Conservation (phyloP, 345 rosid species). For the Draba incana region DNA sequence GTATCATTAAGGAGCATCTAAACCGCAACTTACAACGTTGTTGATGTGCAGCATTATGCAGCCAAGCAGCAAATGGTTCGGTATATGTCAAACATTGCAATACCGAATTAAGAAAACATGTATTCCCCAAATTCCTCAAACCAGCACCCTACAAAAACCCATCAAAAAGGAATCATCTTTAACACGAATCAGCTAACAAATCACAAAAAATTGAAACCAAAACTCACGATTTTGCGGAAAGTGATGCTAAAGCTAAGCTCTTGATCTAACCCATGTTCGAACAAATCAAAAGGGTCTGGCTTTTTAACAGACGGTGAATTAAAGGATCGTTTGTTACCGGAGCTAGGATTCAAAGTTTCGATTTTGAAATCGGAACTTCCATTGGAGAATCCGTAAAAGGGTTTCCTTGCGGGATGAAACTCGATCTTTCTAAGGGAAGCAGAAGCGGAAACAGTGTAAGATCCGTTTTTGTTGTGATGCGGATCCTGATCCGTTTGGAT, state of each 20-base stretch:
- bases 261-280: constrained; percentile 65
- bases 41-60: constrained; percentile 82
- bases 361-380: constrained; percentile 59
- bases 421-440: constrained; percentile 51
- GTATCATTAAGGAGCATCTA: neutral
- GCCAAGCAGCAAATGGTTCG: constrained; percentile 89
- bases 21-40: constrained; percentile 63
- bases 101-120: constrained; percentile 95
- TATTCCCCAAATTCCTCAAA: constrained; percentile 90
- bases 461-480: constrained; percentile 40
- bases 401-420: constrained; percentile 71
- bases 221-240: constrained; percentile 79
- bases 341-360: constrained; percentile 70
- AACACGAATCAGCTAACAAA: no score
- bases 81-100: constrained; percentile 95
- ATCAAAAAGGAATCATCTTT: constrained; percentile 14
- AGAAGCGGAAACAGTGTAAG: constrained; percentile 39
- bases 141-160: constrained; percentile 84
- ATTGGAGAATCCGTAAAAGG: constrained; percentile 47
- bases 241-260: constrained; percentile 64
- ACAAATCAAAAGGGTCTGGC: constrained; percentile 53
- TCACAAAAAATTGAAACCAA: neutral
- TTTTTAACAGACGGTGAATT: constrained; percentile 43
- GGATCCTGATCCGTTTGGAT: constrained; percentile 42
- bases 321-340: constrained; percentile 34